Evolutionary conservation across 331 rosid genomes (phyloP), one percentile per base, ranked within the genome.

Genomic region (Telfairia occidentalis): DNA sequence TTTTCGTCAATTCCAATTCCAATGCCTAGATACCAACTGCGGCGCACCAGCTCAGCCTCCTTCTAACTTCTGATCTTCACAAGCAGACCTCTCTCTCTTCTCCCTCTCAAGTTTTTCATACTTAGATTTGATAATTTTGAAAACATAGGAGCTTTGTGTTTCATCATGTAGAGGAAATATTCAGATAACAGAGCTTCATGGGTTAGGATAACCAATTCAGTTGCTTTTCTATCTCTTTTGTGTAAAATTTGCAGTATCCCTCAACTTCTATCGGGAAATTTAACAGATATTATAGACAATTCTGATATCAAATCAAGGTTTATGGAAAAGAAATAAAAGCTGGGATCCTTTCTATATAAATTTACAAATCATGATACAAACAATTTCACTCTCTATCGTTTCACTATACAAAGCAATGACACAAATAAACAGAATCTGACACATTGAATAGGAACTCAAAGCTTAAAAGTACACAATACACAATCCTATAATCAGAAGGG

Each of bases 11-110:
- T 34, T 59, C 64, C 81, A 65, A 34, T 18, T 26, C 24, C 82
- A 52, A 72, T 18, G 76, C 86, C 83, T 10, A 78, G 52, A 76
- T 73, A 73, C 76, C 85, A 81, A 78, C 78, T 79, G 53, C 77
- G 83, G 75, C 82, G 84, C 52, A 81, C 79, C 29, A 83, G 82
- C 74, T 86, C 89, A 1, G 71, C 82, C 43, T 34, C 40, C 72
- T 75, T 78, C 66, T 85, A 82, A 64, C 55, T 69, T 43, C 23
- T 24, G 5, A 40, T 66, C 10, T 38, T 21, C 30, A 5, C 18
- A 37, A 64, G 32, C 28, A 40, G 34, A 29, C 21, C 40, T 59
- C 40, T 13, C 40, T 59, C 66, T 59, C 5, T 29, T 59, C 66
- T 28, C 38, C 38, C 30, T 42, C 30, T 42, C 74, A 37, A 37